Evolutionary conservation across 2,329 filamentous ascomycete genomes (phyloP).

Genomic region (Dendrostoma leiphaemia): DNA sequence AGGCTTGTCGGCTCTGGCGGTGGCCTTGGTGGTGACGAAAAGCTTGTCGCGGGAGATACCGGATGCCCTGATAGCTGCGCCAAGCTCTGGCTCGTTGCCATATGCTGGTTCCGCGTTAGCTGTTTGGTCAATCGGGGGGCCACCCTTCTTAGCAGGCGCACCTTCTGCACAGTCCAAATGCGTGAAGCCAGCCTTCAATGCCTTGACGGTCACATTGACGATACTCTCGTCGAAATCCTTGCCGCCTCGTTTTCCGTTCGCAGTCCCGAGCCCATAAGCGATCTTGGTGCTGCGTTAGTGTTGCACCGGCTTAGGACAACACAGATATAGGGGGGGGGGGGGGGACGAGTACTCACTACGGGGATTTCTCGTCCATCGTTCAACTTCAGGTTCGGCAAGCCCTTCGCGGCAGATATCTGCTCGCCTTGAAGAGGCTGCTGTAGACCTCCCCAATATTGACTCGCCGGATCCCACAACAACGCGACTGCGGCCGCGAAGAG

Average conservation of each 20-base stretch:
- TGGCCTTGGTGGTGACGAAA: conserved; percentile 17
- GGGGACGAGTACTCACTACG: conserved; percentile 7
- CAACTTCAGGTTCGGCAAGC: conserved; percentile 11
- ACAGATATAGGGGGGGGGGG: too few relatives aligned
- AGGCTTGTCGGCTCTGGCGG: conserved; percentile 23
- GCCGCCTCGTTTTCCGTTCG: conserved; percentile 5
- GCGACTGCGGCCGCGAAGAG: conserved; percentile 2
- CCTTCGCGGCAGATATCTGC: background rate
- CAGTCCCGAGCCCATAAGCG: conserved; percentile 14
- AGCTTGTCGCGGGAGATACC: conserved; percentile 11
- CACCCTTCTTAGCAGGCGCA: too few relatives aligned
- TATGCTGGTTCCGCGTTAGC: background rate
- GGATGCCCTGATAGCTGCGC: conserved; percentile 11
- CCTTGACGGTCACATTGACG: conserved; percentile 12
- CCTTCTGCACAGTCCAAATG: conserved; percentile 18
- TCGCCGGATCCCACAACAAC: conserved; percentile 1
- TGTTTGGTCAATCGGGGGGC: background rate
- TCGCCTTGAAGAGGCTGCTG: conserved; percentile 6
- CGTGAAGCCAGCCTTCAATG: conserved; percentile 11
- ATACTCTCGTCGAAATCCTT: conserved; percentile 12
- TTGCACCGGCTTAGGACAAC: background rate
- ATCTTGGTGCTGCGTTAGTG: background rate
- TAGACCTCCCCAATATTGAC: background rate
- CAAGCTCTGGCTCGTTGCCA: conserved; percentile 16
- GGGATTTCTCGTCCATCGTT: conserved; percentile 10